phyloP scores from a whole-genome alignment of 257 asterid species.

The Marsdenia floribunda region DNA sequence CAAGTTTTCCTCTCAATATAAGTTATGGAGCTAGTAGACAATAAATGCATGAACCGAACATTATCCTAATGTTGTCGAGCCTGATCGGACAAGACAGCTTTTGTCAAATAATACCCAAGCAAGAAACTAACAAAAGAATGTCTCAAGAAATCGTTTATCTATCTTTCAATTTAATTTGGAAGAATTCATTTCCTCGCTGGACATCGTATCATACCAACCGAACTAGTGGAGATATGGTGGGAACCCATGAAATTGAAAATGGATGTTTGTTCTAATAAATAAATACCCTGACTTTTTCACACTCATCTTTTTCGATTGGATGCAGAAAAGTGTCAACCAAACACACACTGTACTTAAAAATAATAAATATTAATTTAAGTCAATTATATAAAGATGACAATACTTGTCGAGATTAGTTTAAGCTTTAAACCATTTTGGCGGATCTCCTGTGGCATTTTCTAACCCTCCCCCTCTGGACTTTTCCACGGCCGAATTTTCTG shows the following conservation, averaged over 20 bases:
- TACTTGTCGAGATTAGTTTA: not conserved
- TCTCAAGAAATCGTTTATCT: not conserved
- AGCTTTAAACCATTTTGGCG: not conserved
- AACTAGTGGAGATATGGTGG: constrained; percentile 15
- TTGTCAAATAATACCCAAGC: not conserved
- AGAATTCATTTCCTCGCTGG: constrained; percentile 6
- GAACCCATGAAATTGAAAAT: constrained; percentile 6
- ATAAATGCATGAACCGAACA: not conserved
- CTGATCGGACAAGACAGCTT: not conserved
- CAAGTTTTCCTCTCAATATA: not conserved
- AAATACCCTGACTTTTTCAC: not conserved
- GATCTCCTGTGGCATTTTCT: not conserved
- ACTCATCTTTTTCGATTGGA: not conserved
- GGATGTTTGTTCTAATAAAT: not conserved
- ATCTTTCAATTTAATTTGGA: not conserved
- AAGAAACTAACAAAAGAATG: constrained; percentile 2
- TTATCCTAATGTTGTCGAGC: not conserved
- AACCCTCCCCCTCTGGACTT: not conserved
- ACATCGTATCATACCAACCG: constrained; percentile 18
- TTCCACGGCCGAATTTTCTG: not conserved
- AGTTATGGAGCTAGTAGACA: too few species aligned
- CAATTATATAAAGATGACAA: not conserved
- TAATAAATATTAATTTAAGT: not conserved
- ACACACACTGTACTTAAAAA: not conserved
- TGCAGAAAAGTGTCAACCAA: not conserved